These are phyloP conservation scores for Evansstolkia leycettana DNA, from an alignment of 495 filamentous ascomycete genomes.

Conservation along the genomic window DNA sequence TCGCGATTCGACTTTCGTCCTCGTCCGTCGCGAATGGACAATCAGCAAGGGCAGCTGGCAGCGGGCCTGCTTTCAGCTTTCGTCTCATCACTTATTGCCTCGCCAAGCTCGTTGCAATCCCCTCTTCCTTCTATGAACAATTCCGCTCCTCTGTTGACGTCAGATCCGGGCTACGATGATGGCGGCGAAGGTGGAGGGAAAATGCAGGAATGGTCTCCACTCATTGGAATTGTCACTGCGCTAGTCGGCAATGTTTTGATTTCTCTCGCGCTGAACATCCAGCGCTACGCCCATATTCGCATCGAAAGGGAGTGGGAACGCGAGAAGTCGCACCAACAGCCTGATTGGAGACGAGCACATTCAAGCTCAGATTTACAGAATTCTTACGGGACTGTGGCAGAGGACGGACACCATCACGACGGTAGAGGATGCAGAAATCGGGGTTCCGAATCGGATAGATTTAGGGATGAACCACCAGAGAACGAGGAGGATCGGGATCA, in stretches of 20 bases:
- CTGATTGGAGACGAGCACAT: constrained; percentile 16
- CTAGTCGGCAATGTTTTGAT: constrained; percentile 88
- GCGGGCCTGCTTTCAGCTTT: constrained; percentile 19
- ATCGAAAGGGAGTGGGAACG: constrained; percentile 51
- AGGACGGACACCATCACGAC: constrained; percentile 19
- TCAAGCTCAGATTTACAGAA: constrained; percentile 7
- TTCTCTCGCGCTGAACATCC: constrained; percentile 88
- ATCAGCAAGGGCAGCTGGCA: background rate
- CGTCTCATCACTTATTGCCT: constrained; percentile 13
- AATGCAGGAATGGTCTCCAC: constrained; percentile 70
- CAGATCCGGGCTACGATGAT: constrained; percentile 6
- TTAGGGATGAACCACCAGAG: constrained; percentile 16
- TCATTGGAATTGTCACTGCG: constrained; percentile 89
- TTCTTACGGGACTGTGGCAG: constrained; percentile 26
- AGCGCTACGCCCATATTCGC: constrained; percentile 87
- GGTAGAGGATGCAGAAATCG: constrained; percentile 1
- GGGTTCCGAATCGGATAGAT: constrained; percentile 9
- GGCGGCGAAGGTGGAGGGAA: constrained; percentile 31
- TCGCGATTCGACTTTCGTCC: no score
- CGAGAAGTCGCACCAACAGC: constrained; percentile 28
- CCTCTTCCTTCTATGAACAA: constrained; percentile 7
- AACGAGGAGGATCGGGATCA: constrained; percentile 5
- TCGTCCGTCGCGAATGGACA: no score
- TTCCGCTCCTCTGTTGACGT: constrained; percentile 6
- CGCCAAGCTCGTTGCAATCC: constrained; percentile 9